phyloP scores from a whole-genome alignment of 2,329 filamentous ascomycete species.

The Orbilia blumenaviensis region DNA sequence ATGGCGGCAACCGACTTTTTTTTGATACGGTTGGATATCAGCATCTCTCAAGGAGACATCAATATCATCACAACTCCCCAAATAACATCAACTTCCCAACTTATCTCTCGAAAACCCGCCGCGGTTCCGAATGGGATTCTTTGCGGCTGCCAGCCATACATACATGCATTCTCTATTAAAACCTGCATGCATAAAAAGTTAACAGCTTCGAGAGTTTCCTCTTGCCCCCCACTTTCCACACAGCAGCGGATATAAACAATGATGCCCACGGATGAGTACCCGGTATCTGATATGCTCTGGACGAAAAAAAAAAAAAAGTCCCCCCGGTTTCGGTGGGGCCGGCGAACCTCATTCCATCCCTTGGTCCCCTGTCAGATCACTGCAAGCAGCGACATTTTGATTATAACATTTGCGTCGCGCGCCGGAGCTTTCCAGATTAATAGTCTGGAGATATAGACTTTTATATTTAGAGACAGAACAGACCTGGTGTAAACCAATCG shows the following conservation, averaged over 20 bases:
- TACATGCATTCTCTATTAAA: not conserved
- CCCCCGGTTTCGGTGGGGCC: not conserved
- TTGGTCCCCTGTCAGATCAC: constrained; percentile 1
- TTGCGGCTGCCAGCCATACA: constrained; percentile 3
- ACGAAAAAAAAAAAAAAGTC: no score
- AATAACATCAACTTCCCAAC: not conserved
- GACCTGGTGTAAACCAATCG: not conserved
- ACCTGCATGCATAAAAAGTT: not conserved
- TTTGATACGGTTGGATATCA: no score
- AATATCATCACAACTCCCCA: not conserved
- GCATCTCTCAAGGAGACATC: not conserved
- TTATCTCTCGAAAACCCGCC: not conserved
- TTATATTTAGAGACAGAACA: constrained; percentile 2
- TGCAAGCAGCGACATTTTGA: not conserved
- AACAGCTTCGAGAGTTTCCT: not conserved
- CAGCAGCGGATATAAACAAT: constrained; percentile 10
- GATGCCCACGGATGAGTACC: not conserved
- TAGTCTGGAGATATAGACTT: not conserved
- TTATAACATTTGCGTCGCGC: constrained; percentile 10
- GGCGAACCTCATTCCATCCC: not conserved
- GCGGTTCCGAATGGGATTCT: not conserved
- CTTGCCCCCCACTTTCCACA: constrained; percentile 9
- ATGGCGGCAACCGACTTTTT: no score
- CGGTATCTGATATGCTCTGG: not conserved
- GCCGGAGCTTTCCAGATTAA: not conserved